Percentiles rank a stretch among this genome's conserved stretches.
Conservation (phyloP, 1,284 basidiomycete species). For the Testicularia cyperi region DNA sequence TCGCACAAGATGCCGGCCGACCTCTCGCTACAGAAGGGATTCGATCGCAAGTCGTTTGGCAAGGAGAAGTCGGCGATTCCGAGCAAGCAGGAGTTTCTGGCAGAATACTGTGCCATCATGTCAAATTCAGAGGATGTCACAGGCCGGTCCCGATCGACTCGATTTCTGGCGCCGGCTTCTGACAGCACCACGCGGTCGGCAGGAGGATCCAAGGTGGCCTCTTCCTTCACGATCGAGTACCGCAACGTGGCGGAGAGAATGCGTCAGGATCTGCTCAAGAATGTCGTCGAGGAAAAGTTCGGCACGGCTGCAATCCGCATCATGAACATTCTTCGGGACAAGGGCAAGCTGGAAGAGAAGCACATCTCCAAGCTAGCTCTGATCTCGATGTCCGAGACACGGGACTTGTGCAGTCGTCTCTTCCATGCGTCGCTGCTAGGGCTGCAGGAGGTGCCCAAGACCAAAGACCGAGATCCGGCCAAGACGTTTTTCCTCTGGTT, state of each 20-base stretch:
- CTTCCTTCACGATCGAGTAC: constrained; percentile 73
- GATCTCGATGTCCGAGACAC: constrained; percentile 83
- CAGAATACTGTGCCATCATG: constrained; percentile 72
- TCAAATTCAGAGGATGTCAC: constrained; percentile 78
- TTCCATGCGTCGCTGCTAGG: constrained; percentile 52
- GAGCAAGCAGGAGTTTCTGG: constrained; percentile 43
- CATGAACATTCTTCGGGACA: constrained; percentile 75
- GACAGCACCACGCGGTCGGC: constrained; percentile 42
- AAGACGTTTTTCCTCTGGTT: constrained; percentile 59
- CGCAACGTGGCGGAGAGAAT: constrained; percentile 73
- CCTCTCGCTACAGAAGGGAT: constrained; percentile 64
- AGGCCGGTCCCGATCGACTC: constrained; percentile 66
- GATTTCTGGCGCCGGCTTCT: constrained; percentile 54
- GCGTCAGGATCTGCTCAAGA: constrained; percentile 74
- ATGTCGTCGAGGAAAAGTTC: constrained; percentile 78
- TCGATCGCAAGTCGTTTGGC: constrained; percentile 42
- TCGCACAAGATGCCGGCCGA: constrained; percentile 60
- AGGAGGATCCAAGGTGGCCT: constrained; percentile 34
- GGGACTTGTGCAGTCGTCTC: constrained; percentile 76
- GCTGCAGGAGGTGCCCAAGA: constrained; percentile 58
- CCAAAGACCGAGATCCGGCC: constrained; percentile 51
- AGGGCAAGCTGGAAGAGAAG: constrained; percentile 96
- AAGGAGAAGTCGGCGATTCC: constrained; percentile 26
- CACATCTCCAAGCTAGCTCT: constrained; percentile 91
- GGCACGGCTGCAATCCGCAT: constrained; percentile 84